Conservation (phyloP, 441 rosid genomes). For the Pelargonium fulgidum region DNA sequence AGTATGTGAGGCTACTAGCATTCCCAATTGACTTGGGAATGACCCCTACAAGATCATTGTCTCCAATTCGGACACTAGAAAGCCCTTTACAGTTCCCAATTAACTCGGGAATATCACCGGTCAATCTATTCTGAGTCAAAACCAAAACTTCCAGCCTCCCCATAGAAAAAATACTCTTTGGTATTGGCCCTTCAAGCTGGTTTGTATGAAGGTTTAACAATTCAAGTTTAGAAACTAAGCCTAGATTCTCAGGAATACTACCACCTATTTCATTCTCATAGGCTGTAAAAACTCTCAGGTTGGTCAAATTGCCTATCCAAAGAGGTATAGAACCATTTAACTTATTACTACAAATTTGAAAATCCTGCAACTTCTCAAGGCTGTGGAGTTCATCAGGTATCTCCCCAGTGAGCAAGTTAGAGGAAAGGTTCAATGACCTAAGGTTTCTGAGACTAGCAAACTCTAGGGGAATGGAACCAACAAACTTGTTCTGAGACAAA, state of each 20-base stretch:
- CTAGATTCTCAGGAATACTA: conserved; percentile 65
- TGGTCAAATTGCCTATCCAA: conserved; percentile 75
- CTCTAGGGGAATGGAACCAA: conserved; percentile 56
- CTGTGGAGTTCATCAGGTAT: conserved; percentile 58
- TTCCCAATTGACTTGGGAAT: conserved; percentile 73
- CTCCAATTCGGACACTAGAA: conserved; percentile 76
- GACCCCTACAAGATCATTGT: conserved; percentile 67
- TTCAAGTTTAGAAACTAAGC: conserved; percentile 54
- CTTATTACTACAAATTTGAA: conserved; percentile 69
- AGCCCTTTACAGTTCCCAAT: conserved; percentile 71
- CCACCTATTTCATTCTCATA: conserved; percentile 74
- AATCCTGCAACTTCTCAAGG: conserved; percentile 56
- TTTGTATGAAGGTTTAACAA: conserved; percentile 89
- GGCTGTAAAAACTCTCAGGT: conserved; percentile 70
- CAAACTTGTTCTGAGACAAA: conserved; percentile 77
- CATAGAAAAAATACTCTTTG: conserved; percentile 56
- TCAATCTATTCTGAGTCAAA: conserved; percentile 66
- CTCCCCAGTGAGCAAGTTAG: conserved; percentile 62
- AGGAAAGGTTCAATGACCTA: conserved; percentile 62
- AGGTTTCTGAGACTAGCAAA: conserved; percentile 57
- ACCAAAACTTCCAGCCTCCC: conserved; percentile 77
- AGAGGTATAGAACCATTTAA: conserved; percentile 74
- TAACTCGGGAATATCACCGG: conserved; percentile 58
- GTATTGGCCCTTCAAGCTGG: conserved; percentile 69
- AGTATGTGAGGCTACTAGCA: conserved; percentile 67